Conservation (phyloP, 176 grass and related monocot species). For the Carex pumila region DNA sequence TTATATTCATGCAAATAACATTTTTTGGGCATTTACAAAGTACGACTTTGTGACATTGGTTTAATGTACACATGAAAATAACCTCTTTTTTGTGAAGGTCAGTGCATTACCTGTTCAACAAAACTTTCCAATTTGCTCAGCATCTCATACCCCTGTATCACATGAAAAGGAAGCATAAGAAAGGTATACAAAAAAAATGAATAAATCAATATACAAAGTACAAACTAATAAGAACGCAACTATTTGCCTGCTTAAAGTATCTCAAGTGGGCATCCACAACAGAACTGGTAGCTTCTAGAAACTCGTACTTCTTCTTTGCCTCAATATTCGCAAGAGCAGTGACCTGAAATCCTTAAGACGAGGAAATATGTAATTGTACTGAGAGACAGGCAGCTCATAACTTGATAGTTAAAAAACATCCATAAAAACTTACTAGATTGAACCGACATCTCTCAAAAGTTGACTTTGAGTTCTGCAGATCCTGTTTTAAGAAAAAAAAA, state of each 20-base stretch:
- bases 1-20: background rate
- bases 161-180: slow-evolving; percentile 28
- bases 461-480: slow-evolving; percentile 83
- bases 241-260: slow-evolving; percentile 94
- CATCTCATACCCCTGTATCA: slow-evolving; percentile 86
- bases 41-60: background rate
- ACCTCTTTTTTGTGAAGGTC: background rate
- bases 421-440: slow-evolving; percentile 58
- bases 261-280: slow-evolving; percentile 94
- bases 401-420: background rate
- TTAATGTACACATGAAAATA: background rate
- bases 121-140: slow-evolving; percentile 95
- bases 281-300: slow-evolving; percentile 94
- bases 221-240: slow-evolving; percentile 5
- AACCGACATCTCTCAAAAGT: slow-evolving; percentile 97
- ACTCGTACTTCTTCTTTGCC: slow-evolving; percentile 99
- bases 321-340: slow-evolving; percentile 88
- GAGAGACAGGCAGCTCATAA: background rate
- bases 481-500: slow-evolving; percentile 45
- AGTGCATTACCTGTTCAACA: slow-evolving; percentile 73
- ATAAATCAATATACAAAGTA: slow-evolving; percentile 13
- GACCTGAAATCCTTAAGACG: slow-evolving; percentile 43
- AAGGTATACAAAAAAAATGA: slow-evolving; percentile 15
- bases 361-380: slow-evolving; percentile 11
- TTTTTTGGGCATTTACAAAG: background rate